phyloP scores from a whole-genome alignment of 2,329 filamentous ascomycete species.

The Trichoderma sp. region DNA sequence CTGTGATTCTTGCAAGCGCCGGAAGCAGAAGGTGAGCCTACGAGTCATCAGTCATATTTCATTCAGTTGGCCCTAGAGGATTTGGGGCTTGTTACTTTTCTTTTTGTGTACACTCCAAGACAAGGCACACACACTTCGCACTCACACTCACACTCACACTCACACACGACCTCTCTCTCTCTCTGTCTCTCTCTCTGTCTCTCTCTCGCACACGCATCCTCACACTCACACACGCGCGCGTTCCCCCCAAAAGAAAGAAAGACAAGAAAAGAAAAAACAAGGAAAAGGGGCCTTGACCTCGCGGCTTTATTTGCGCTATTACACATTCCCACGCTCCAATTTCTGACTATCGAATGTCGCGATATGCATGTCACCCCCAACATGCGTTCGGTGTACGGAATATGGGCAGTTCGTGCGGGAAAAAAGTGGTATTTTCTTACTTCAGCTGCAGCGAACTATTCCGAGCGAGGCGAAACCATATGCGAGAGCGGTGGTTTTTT shows the following conservation, averaged over 20 bases:
- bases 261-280: neutral
- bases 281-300: neutral
- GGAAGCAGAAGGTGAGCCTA: constrained; percentile 65
- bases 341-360: constrained; percentile 10
- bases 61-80: neutral
- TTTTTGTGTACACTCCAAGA: constrained; percentile 1
- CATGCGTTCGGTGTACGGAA: neutral
- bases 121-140: neutral
- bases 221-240: neutral
- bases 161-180: neutral
- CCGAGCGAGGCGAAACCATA: neutral
- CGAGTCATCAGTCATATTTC: constrained; percentile 8
- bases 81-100: neutral
- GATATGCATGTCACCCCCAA: constrained; percentile 18
- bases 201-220: neutral
- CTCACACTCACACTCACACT: neutral
- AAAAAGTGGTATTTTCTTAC: neutral
- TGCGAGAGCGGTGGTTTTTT: constrained; percentile 3
- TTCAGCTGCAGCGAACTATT: neutral
- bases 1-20: constrained; percentile 64
- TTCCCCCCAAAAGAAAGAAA: neutral
- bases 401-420: constrained; percentile 3
- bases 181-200: neutral
- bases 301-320: neutral
- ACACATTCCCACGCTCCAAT: neutral